These are phyloP conservation scores for Spatholobus suberectus DNA, from an alignment of 306 rosid genomes.

Conservation along the genomic window DNA sequence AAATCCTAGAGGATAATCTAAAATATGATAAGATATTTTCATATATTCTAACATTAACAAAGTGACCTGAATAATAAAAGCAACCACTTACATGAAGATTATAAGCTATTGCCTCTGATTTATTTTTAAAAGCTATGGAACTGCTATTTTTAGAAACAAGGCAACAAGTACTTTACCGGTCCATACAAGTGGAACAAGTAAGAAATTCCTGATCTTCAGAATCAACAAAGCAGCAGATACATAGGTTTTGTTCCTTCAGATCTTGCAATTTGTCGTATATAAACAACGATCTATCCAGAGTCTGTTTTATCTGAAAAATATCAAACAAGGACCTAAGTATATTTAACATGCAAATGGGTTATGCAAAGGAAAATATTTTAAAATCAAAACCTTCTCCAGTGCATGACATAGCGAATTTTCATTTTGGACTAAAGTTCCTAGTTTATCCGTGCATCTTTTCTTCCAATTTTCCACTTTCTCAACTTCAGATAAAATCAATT, in stretches of 20 bases:
- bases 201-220: constrained; percentile 56
- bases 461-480: constrained; percentile 90
- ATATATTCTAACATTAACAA: background rate
- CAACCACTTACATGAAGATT: constrained; percentile 26
- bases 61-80: constrained; percentile 29
- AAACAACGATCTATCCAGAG: constrained; percentile 66
- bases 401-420: constrained; percentile 59
- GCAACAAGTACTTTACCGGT: constrained; percentile 65
- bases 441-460: constrained; percentile 56
- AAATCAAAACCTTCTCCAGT: constrained; percentile 70
- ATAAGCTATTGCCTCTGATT: constrained; percentile 19
- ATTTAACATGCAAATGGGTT: constrained; percentile 4
- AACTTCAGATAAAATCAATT: constrained; percentile 72
- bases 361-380: constrained; percentile 19
- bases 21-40: background rate
- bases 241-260: constrained; percentile 46
- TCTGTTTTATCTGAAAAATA: constrained; percentile 67
- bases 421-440: constrained; percentile 55
- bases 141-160: constrained; percentile 30
- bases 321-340: constrained; percentile 29
- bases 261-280: constrained; percentile 56
- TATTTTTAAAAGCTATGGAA: constrained; percentile 19
- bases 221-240: constrained; percentile 61
- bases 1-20: background rate
- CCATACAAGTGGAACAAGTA: constrained; percentile 77